A percentile compares a stretch with the other conserved stretches of the same genome.
phyloP scores from a whole-genome alignment of 2,329 filamentous ascomycete genomes.

The Fusarium napiforme region DNA sequence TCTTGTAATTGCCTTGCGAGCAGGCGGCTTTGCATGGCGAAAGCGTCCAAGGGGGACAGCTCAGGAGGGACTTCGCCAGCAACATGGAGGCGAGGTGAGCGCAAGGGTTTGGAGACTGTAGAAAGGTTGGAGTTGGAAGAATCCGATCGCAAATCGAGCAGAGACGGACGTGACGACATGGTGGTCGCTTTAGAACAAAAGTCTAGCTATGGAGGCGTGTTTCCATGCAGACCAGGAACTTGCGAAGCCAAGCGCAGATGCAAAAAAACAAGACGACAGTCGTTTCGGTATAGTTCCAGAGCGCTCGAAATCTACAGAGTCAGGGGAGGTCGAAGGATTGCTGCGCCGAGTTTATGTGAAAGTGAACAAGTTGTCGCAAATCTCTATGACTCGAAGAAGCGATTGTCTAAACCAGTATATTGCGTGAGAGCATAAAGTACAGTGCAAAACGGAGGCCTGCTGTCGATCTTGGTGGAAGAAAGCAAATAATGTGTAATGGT shows the following conservation, averaged over 20 bases:
- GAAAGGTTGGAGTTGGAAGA: slow-evolving; percentile 62
- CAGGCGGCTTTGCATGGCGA: slow-evolving; percentile 89
- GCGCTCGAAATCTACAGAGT: background rate
- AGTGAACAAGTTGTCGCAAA: slow-evolving; percentile 4
- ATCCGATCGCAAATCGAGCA: slow-evolving; percentile 69
- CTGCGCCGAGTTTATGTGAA: background rate
- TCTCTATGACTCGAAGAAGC: slow-evolving; percentile 5
- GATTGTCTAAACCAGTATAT: slow-evolving; percentile 1
- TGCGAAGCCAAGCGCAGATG: background rate
- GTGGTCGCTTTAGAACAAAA: slow-evolving; percentile 25
- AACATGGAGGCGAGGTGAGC: slow-evolving; percentile 80
- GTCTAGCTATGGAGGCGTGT: slow-evolving; percentile 15
- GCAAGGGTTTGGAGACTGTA: slow-evolving; percentile 63
- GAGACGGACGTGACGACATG: slow-evolving; percentile 68
- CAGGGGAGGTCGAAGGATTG: background rate
- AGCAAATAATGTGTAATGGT: slow-evolving; percentile 24
- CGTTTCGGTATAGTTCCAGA: background rate
- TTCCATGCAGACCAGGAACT: slow-evolving; percentile 33
- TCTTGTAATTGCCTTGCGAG: slow-evolving; percentile 90
- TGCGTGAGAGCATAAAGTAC: background rate
- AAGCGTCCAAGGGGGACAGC: slow-evolving; percentile 93
- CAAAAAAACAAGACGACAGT: background rate
- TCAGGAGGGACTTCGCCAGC: slow-evolving; percentile 87
- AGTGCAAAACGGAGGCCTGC: background rate
- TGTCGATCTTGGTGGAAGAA: background rate